A percentile compares a stretch with the other conserved stretches of the same genome.
These are phyloP conservation scores for Papiliotrema laurentii DNA, from an alignment of 1,284 basidiomycete species.

Conservation along the genomic window DNA sequence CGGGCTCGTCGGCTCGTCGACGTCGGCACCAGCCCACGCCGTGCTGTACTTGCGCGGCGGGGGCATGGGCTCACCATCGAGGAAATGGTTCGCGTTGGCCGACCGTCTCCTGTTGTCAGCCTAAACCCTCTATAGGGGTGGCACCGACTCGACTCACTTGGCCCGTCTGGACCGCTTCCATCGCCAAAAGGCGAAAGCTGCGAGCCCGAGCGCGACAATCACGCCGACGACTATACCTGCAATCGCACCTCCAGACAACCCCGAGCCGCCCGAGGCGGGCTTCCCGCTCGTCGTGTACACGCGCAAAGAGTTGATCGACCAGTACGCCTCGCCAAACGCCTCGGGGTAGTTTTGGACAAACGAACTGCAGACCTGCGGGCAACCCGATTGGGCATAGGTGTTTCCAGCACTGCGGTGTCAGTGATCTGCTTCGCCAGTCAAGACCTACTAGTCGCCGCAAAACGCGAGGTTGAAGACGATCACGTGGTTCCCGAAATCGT, in stretches of 20 bases:
- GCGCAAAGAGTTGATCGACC: constrained; percentile 59
- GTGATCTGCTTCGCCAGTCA: neutral
- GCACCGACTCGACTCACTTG: constrained; percentile 16
- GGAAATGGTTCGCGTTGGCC: no score
- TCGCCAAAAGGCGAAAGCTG: constrained; percentile 10
- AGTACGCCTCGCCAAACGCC: constrained; percentile 59
- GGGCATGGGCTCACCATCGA: no score
- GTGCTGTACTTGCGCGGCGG: no score
- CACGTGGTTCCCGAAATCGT: constrained; percentile 38
- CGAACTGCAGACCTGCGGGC: constrained; percentile 27
- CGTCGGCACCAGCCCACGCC: no score
- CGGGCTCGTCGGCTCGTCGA: no score
- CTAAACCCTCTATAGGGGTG: no score
- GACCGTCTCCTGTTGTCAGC: no score
- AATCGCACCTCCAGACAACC: constrained; percentile 21
- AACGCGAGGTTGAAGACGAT: constrained; percentile 46
- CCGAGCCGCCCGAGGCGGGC: constrained; percentile 10
- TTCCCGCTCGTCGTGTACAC: constrained; percentile 52
- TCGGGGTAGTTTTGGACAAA: constrained; percentile 56
- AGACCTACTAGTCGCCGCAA: constrained; percentile 42
- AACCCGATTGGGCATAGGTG: constrained; percentile 33
- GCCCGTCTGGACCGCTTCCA: constrained; percentile 6
- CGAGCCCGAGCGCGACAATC: constrained; percentile 13
- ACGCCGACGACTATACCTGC: constrained; percentile 31
- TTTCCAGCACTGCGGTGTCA: constrained; percentile 20